A percentile compares a stretch with the other conserved stretches of the same genome.
Conservation (phyloP, 768 basidiomycete species). For the Xerocomellus intermedius region DNA sequence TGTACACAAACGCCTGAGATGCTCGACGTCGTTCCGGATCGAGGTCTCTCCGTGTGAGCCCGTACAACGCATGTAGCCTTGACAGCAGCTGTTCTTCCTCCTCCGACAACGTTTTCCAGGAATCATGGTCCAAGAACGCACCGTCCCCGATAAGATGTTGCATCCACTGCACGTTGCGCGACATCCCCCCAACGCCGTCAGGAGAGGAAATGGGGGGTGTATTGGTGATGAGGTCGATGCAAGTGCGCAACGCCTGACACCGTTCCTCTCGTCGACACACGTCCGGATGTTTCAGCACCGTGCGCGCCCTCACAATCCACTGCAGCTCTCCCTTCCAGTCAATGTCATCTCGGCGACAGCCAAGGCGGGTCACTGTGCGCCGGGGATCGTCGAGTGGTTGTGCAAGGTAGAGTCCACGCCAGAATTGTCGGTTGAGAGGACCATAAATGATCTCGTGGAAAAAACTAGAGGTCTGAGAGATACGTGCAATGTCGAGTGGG, state of each 20-base stretch:
- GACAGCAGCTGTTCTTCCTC: slow-evolving; percentile 47
- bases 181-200: slow-evolving; percentile 32
- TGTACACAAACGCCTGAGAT: slow-evolving; percentile 60
- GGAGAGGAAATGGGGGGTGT: slow-evolving; percentile 37
- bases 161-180: slow-evolving; percentile 54
- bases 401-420: slow-evolving; percentile 64
- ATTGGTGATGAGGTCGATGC: slow-evolving; percentile 48
- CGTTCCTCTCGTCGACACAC: slow-evolving; percentile 45
- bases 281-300: slow-evolving; percentile 38
- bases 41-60: slow-evolving; percentile 49
- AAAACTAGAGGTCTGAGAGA: slow-evolving; percentile 50
- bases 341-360: slow-evolving; percentile 27
- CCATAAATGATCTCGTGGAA: slow-evolving; percentile 48
- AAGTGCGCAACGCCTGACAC: slow-evolving; percentile 41
- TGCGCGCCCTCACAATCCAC: slow-evolving; percentile 52
- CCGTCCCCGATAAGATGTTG: slow-evolving; percentile 42
- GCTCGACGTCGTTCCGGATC: slow-evolving; percentile 31
- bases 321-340: slow-evolving; percentile 59
- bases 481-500: slow-evolving; percentile 55
- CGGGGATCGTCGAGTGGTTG: slow-evolving; percentile 66
- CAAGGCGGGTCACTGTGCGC: slow-evolving; percentile 40
- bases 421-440: slow-evolving; percentile 43
- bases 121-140: slow-evolving; percentile 42
- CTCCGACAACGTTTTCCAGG: slow-evolving; percentile 25
- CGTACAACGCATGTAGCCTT: slow-evolving; percentile 55